phyloP scores from a whole-genome alignment of 129 eudicot genomes.

The Saussurea involucrata region DNA sequence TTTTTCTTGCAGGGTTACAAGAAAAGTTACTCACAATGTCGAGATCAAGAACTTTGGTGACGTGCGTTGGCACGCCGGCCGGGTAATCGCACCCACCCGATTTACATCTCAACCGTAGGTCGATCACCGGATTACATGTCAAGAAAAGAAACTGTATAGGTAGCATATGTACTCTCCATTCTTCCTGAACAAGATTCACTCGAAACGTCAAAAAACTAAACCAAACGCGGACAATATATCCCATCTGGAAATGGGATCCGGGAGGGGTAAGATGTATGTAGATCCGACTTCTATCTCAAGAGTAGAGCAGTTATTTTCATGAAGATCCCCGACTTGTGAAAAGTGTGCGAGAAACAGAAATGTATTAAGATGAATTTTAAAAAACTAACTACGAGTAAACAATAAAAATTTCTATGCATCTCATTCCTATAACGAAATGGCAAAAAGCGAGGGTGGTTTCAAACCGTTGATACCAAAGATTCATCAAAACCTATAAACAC shows the following conservation, averaged over 20 bases:
- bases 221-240: not conserved
- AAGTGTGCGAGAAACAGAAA: no score
- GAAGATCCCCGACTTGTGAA: no score
- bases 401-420: no score
- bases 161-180: conserved; percentile 90
- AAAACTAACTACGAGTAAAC: no score
- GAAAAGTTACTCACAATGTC: conserved; percentile 61
- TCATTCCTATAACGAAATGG: no score
- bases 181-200: conserved; percentile 50
- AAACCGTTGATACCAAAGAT: no score
- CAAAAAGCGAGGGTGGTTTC: no score
- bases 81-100: conserved; percentile 67
- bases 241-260: not conserved
- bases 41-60: conserved; percentile 75
- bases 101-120: conserved; percentile 75
- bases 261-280: no score
- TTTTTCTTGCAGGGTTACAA: not conserved
- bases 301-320: no score
- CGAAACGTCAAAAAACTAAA: not conserved
- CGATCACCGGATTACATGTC: conserved; percentile 67
- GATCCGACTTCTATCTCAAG: not conserved
- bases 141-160: conserved; percentile 79
- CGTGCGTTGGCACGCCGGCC: conserved; percentile 56
- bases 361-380: no score
- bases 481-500: no score